Evolutionary conservation across 2,329 filamentous ascomycete species (phyloP).

Genomic region (Epichloe amarillans): DNA sequence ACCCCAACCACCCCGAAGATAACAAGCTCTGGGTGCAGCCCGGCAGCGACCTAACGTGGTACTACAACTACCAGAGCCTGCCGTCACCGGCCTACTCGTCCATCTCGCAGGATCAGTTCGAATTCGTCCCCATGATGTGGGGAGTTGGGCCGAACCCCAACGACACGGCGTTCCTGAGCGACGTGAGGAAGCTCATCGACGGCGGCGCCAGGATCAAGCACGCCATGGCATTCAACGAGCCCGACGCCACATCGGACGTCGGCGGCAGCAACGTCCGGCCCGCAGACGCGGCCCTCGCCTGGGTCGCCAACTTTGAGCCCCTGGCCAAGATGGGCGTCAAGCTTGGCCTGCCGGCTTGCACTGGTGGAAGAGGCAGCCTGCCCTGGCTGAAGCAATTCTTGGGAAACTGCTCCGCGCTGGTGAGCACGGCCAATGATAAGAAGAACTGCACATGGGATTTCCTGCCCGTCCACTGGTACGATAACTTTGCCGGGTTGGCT

Average conservation of each 20-base stretch:
- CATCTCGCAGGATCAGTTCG: slow-evolving; percentile 40
- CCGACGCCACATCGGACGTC: slow-evolving; percentile 40
- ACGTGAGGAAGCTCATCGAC: slow-evolving; percentile 41
- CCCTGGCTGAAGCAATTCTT: slow-evolving; percentile 57
- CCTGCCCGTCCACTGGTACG: slow-evolving; percentile 54
- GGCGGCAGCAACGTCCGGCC: slow-evolving; percentile 53
- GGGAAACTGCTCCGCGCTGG: slow-evolving; percentile 44
- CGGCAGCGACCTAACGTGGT: slow-evolving; percentile 58
- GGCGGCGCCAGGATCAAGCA: slow-evolving; percentile 46
- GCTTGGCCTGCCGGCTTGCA: slow-evolving; percentile 58
- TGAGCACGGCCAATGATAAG: slow-evolving; percentile 27
- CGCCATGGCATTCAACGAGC: slow-evolving; percentile 70
- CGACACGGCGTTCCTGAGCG: slow-evolving; percentile 46
- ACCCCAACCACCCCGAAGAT: slow-evolving; percentile 41
- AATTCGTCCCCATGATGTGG: slow-evolving; percentile 77
- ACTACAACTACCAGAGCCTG: slow-evolving; percentile 61
- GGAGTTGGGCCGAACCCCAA: slow-evolving; percentile 36
- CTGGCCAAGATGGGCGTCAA: slow-evolving; percentile 50
- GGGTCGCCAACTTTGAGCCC: slow-evolving; percentile 60
- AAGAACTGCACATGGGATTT: slow-evolving; percentile 50
- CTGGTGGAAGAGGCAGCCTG: slow-evolving; percentile 45
- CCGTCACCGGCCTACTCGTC: slow-evolving; percentile 41
- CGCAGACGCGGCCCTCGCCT: slow-evolving; percentile 48
- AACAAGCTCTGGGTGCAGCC: slow-evolving; percentile 49
- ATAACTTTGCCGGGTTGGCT: slow-evolving; percentile 54